Evolutionary conservation across 805 yeast species (phyloP).

Genomic region (Lipomyces sp.): DNA sequence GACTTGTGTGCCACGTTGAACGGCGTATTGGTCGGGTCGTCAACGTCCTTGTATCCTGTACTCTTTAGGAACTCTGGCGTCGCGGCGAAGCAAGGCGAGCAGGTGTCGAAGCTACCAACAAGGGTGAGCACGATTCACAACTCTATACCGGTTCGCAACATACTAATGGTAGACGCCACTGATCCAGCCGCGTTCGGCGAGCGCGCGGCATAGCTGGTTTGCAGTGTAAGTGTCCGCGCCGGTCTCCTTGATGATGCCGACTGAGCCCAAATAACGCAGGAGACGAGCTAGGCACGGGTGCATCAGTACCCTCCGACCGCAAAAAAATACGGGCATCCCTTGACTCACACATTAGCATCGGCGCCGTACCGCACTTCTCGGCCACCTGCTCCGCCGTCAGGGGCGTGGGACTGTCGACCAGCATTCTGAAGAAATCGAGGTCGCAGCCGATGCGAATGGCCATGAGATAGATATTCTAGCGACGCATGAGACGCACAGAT

Average conservation of each 20-base stretch:
- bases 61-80: not conserved
- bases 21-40: not conserved
- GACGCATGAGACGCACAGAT: too few relatives aligned
- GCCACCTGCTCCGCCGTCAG: slow-evolving; percentile 3
- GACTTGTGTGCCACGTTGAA: not conserved
- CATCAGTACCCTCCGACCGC: not conserved
- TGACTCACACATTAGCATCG: not conserved
- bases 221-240: not conserved
- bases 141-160: not conserved
- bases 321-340: not conserved
- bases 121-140: not conserved
- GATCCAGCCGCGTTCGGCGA: too few relatives aligned
- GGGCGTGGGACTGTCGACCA: not conserved
- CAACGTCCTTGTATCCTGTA: not conserved
- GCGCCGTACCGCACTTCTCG: not conserved
- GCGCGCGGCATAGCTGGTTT: not conserved
- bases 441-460: slow-evolving; percentile 3
- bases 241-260: slow-evolving; percentile 1
- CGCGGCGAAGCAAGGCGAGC: not conserved
- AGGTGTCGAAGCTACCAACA: not conserved
- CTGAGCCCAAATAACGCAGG: not conserved
- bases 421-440: not conserved
- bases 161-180: slow-evolving; percentile 6
- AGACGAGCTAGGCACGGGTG: not conserved
- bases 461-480: too few relatives aligned